A percentile compares a stretch with the other conserved stretches of the same genome.
phyloP scores from a whole-genome alignment of 2,329 filamentous ascomycete species.

The Fusarium sp. region DNA sequence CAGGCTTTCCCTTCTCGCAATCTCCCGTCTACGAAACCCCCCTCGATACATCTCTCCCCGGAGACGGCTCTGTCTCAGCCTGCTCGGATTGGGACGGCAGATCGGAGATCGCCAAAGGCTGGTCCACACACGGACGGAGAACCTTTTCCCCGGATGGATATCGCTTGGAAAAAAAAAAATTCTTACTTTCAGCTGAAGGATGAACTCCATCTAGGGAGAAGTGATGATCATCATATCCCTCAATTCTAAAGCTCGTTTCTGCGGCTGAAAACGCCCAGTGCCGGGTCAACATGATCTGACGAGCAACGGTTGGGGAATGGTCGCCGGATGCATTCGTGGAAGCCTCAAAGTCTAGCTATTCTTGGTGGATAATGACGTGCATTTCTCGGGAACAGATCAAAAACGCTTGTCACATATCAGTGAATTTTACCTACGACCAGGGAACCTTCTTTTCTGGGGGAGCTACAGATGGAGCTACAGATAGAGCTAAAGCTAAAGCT shows the following conservation, averaged over 20 bases:
- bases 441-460: constrained; percentile 7
- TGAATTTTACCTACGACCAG: not conserved
- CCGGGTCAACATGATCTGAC: constrained; percentile 7
- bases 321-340: not conserved
- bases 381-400: constrained; percentile 1
- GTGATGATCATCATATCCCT: not conserved
- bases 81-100: not conserved
- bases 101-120: not conserved
- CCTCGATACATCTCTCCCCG: not conserved
- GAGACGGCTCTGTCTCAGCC: not conserved
- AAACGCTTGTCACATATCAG: constrained; percentile 14
- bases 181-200: not conserved
- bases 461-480: not conserved
- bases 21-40: not conserved
- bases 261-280: constrained; percentile 9
- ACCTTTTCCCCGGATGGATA: not conserved
- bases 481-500: not conserved
- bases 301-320: constrained; percentile 13
- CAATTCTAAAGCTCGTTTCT: not conserved
- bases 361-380: constrained; percentile 24
- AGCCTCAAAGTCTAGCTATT: constrained; percentile 21
- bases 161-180: not conserved
- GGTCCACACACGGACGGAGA: not conserved
- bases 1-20: not conserved
- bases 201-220: not conserved